These are phyloP conservation scores for Pulveroboletus frians DNA, from an alignment of 768 basidiomycete genomes.

Conservation along the genomic window DNA sequence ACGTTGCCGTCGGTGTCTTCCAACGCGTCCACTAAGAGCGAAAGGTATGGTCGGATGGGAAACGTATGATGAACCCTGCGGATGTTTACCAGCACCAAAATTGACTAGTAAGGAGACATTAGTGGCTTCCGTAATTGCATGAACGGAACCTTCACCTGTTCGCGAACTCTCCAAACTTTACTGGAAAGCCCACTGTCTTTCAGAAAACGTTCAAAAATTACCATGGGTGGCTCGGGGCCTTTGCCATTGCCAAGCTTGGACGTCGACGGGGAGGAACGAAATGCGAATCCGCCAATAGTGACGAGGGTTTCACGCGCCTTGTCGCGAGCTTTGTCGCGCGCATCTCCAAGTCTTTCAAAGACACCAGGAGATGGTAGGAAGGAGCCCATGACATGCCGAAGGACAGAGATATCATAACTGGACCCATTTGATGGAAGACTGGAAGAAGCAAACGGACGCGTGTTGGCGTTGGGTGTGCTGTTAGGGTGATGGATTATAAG, in stretches of 20 bases:
- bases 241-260: conserved; percentile 50
- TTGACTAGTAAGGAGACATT: conserved; percentile 37
- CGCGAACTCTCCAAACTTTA: conserved; percentile 82
- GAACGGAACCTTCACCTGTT: conserved; percentile 57
- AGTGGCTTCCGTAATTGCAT: neutral
- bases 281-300: conserved; percentile 66
- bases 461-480: conserved; percentile 22
- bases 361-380: conserved; percentile 75
- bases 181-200: conserved; percentile 69
- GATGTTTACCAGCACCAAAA: conserved; percentile 66
- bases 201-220: conserved; percentile 65
- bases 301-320: conserved; percentile 77
- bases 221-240: conserved; percentile 61
- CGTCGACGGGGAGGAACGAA: conserved; percentile 47
- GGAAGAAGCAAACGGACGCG: conserved; percentile 45
- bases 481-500: conserved; percentile 47
- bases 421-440: conserved; percentile 41
- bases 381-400: conserved; percentile 63
- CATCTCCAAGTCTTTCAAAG: conserved; percentile 78
- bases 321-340: conserved; percentile 61
- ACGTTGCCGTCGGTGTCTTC: conserved; percentile 91
- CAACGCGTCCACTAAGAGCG: conserved; percentile 74
- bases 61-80: conserved; percentile 67
- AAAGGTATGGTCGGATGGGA: conserved; percentile 76
- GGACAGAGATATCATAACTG: conserved; percentile 46